Evolutionary conservation across 2,329 filamentous ascomycete species (phyloP), one percentile per base, ranked within the genome.

Genomic region (Epichloe sp.): DNA sequence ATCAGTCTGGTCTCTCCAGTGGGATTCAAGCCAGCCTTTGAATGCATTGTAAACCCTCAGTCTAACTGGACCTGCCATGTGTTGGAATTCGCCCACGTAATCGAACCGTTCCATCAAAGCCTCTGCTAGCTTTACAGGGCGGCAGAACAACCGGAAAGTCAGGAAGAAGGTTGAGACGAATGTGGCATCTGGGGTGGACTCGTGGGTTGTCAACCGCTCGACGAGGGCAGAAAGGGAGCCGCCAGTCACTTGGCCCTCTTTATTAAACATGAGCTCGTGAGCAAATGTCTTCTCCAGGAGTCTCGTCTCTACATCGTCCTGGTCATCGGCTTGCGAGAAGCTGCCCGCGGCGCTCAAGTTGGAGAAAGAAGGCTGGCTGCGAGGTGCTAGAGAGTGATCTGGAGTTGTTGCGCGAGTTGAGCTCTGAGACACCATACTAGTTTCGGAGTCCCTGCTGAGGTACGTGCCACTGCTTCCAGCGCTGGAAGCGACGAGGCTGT

Each of bases 151-250:
- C 49, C 93, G 82, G 71, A 98, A 98, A 0, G 93, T 98, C 31
- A 97, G 82, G 64, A 94, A 97, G 63, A 98, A 97, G 0, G 93
- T 88, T 3, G 88, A 90, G 42, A 95, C 88, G 59, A 97, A 97
- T 62, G 87, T 80, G 17, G 87, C 82, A 63, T 97, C 91, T 0
- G 93, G 93, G 0, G 91, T 95, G 0, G 88, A 86, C 64, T 96
- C 88, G 63, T 95, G 89, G 0, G 87, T 88, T 0, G 93, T 97
- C 42, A 98, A 78, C 55, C 89, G 84, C 71, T 98, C 93, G n/a
- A 98, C 85, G 31, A 98, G 73, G 2, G 93, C 93, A 5, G 86
- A 82, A 12, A 98, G 76, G 3, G 89, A 94, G 14, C 93, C 93
- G 45, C 93, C 93, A 42, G 87, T 87, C n/a, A 98, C 84, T 55